Evolutionary conservation across 2,329 filamentous ascomycete species (phyloP), one percentile per base, ranked within the genome.

Genomic region (Endoconidiophora laricicola): DNA sequence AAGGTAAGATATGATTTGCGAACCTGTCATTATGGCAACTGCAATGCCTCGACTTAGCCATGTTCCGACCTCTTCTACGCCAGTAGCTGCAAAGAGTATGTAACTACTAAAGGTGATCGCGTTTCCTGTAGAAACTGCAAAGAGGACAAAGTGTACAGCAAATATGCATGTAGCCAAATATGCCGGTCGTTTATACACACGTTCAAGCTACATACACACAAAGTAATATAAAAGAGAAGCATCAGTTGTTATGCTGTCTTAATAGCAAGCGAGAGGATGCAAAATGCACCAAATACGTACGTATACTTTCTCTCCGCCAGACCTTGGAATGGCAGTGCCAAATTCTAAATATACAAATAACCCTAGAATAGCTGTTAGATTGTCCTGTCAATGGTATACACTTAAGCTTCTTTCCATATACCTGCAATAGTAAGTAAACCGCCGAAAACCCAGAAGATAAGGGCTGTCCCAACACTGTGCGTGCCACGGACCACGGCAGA

Each of bases 241-340:
- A 37, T 37, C n/a, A 12, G 33, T 10, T 50, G 29, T 4, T 14
- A 10, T 14, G n/a, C n/a, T 23, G 16, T 22, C 16, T 18, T 18
- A 18, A 18, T 18, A 18, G 16, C 16, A 18, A 18, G 16, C 16
- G 16, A 18, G 16, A 18, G 16, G 20, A 6, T 20, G 24, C 7
- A 3, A 20, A 20, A 26, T 22, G 3, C 9, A 16, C 18, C 18
- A 41, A 14, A 6, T 4, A 48, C 50, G n/a, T 49, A 52, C 50
- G 58, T 81, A 81, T 59, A 79, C 77, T 66, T 81, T 81, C 55
- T 80, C 76, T 18, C 78, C 78, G 12, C 78, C 77, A 12, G 73
- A 78, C 36, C 72, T 66, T 2, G 77, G 77, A 36, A 79, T 78
- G 3, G 73, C 74, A 3, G 76, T 67, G 22, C 76, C 77, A 56